Base-by-base conservation (phyloP, 176 grass and related monocot genomes). In the Eremochloa ophiuroides region DNA sequence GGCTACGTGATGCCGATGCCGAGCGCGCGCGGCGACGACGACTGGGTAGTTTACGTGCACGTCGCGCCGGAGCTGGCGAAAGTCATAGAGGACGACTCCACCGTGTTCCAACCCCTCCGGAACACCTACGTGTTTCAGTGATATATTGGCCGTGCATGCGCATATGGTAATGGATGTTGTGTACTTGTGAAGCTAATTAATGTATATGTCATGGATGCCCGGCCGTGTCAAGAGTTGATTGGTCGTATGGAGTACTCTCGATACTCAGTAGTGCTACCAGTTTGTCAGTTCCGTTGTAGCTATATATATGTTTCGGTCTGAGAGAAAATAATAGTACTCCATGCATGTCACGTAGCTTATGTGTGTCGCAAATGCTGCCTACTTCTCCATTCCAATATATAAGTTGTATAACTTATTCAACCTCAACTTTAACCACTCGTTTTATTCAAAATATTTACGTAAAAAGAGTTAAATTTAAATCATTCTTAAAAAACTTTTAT, bases 1-100 rank as follows among this genome's bases (percentile, higher is more conserved):
- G 86, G 86, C 14, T 94, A 94, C 71, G 80, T 94, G 59, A 94
- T 94, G 92, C 92, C 92, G 73, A 94, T 94, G 83, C 89, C 92
- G 15, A 85, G 89, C 86, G 66, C 66, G 2, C 86, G 68, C 26
- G 82, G 77, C 2, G 80, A 74, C 33, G 89, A 86, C 0, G 86
- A 87, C 16, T 97, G 91, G 91, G 86, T 97, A 17, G 88, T 97
- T 28, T 93, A 93, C 76, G 86, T 83, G 30, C 91, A 93, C 48
- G 66, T 81, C 2, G 10, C 48, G 40, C 82, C 73, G 23, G 85
- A 73, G 34, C 1, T 93, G 75, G 84, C 82, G 2, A 77, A 61
- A 41, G 84, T 71, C 28, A 84, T 93, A 69, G 91, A 93, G 75
- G 84, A 91, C 66, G 78, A 91, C 2, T 75, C 84, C 37, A 82